phyloP scores from a whole-genome alignment of 1,284 basidiomycete species.

The Fomitiporia mediterranea region DNA sequence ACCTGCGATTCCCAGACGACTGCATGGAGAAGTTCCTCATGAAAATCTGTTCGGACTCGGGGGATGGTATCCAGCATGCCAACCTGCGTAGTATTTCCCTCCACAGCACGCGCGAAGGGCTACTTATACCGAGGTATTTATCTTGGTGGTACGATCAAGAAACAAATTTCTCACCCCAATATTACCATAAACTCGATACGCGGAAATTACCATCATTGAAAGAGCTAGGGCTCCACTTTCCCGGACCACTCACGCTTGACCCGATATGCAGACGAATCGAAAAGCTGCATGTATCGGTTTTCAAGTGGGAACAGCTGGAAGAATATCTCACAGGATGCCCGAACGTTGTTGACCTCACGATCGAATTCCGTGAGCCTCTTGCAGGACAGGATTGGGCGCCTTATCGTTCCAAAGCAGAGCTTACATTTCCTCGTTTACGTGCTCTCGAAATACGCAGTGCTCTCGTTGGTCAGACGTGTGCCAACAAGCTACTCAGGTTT shows the following conservation, averaged over 20 bases:
- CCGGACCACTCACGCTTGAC: conserved; percentile 2
- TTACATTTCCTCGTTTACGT: background rate
- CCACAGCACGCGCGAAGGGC: background rate
- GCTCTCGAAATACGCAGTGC: conserved; percentile 12
- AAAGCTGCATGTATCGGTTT: conserved; percentile 1
- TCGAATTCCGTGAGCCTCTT: conserved; percentile 6
- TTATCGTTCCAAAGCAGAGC: background rate
- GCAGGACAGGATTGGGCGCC: background rate
- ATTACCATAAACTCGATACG: conserved; percentile 5
- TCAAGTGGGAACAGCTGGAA: conserved; percentile 7
- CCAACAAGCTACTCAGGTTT: background rate
- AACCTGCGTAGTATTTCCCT: conserved; percentile 3
- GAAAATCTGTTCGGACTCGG: background rate
- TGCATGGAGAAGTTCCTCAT: conserved; percentile 14
- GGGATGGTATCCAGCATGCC: background rate
- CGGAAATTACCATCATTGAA: background rate
- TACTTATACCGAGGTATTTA: background rate
- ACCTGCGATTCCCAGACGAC: conserved; percentile 11
- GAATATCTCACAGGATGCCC: conserved; percentile 4
- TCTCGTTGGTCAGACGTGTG: background rate
- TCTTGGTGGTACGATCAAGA: conserved; percentile 6
- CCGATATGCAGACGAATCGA: background rate
- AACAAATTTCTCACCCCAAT: background rate
- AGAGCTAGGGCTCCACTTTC: conserved; percentile 9
- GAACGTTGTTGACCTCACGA: background rate